phyloP scores from a whole-genome alignment of 1,139 yeast species.

The Geotrichum reessii region DNA sequence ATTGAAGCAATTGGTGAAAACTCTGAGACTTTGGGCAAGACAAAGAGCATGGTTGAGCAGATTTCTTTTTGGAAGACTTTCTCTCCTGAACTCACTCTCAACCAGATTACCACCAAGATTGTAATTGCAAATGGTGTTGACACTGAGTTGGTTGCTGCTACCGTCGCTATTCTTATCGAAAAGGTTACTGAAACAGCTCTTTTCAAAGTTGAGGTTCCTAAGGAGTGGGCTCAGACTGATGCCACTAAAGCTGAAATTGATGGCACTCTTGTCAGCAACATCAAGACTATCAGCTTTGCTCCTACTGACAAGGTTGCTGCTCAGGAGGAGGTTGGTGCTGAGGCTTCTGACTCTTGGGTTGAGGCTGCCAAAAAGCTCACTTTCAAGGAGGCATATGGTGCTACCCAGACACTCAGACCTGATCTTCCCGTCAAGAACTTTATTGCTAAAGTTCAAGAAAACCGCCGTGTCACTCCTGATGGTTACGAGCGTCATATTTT shows the following conservation, averaged over 20 bases:
- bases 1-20: constrained; percentile 30
- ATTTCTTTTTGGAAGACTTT: constrained; percentile 74
- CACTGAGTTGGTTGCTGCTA: constrained; percentile 78
- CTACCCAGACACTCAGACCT: constrained; percentile 64
- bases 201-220: constrained; percentile 34
- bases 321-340: constrained; percentile 43
- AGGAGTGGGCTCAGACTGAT: constrained; percentile 28
- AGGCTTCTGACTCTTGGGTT: constrained; percentile 39
- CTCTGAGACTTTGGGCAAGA: constrained; percentile 68
- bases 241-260: constrained; percentile 38
- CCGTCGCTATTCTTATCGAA: constrained; percentile 56
- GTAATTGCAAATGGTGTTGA: constrained; percentile 77
- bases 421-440: constrained; percentile 83
- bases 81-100: constrained; percentile 53
- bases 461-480: constrained; percentile 84
- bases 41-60: constrained; percentile 68
- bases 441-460: constrained; percentile 84
- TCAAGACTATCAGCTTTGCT: constrained; percentile 26
- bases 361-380: constrained; percentile 67
- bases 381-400: constrained; percentile 73
- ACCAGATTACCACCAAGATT: constrained; percentile 69
- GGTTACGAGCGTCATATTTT: constrained; percentile 92
- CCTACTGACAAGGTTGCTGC: constrained; percentile 40
- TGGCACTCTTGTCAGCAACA: constrained; percentile 39
- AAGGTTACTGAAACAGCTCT: constrained; percentile 34